Evolutionary conservation across 176 grass and related monocot species (phyloP).

Genomic region (Carex pumila): DNA sequence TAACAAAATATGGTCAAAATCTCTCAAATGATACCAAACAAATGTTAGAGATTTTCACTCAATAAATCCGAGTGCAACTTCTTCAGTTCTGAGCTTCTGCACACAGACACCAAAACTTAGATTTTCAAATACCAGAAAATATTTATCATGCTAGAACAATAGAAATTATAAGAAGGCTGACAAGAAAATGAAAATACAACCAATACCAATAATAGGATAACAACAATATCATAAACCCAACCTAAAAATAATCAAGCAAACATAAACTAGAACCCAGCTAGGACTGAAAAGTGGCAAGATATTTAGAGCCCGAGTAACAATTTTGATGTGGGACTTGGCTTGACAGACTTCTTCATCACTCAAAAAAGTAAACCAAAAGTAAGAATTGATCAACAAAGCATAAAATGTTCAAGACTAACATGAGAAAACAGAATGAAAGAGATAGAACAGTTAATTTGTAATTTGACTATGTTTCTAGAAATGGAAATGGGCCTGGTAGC

Average conservation of each 20-base stretch:
- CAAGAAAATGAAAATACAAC: neutral
- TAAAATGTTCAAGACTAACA: neutral
- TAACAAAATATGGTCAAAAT: neutral
- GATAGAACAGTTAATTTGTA: too few species aligned
- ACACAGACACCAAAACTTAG: neutral
- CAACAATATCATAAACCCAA: neutral
- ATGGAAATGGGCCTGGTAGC: too few species aligned
- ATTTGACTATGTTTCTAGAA: too few species aligned
- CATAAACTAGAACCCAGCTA: neutral
- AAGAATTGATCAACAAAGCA: neutral
- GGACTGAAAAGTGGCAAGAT: neutral
- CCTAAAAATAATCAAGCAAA: neutral
- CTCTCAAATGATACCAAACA: neutral
- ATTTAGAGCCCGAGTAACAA: neutral
- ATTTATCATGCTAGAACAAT: neutral
- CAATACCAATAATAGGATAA: neutral
- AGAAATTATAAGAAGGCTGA: neutral
- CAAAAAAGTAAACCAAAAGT: neutral
- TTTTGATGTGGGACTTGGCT: neutral
- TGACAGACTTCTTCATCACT: neutral
- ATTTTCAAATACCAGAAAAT: neutral
- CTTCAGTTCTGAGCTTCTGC: neutral
- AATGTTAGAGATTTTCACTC: neutral
- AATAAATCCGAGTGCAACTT: neutral
- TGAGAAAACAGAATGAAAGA: neutral